Evolutionary conservation across 2,329 filamentous ascomycete species (phyloP).

Genomic region (Fusarium scirpi): DNA sequence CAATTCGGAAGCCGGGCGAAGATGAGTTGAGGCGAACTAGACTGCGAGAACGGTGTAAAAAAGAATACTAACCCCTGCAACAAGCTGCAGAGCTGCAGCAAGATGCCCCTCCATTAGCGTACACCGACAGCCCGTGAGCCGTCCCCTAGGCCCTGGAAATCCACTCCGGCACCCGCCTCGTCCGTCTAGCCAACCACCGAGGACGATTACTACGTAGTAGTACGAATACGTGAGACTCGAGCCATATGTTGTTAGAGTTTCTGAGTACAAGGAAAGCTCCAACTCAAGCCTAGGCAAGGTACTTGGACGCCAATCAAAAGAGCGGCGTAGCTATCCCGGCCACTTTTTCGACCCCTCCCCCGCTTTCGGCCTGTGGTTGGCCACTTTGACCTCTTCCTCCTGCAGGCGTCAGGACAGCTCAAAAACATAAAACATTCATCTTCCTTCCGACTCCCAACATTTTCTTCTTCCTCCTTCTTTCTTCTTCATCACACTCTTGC

Average conservation of each 20-base stretch:
- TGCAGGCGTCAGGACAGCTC: slow-evolving; percentile 20
- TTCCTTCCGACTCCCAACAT: slow-evolving; percentile 39
- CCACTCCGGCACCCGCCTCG: slow-evolving; percentile 45
- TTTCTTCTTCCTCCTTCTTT: slow-evolving; percentile 38
- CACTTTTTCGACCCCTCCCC: slow-evolving; percentile 51
- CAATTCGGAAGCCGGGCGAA: slow-evolving; percentile 47
- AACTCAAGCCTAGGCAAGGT: slow-evolving; percentile 2
- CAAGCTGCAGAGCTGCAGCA: slow-evolving; percentile 36
- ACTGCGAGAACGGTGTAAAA: slow-evolving; percentile 39
- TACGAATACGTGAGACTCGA: slow-evolving; percentile 45
- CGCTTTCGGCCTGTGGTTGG: slow-evolving; percentile 50
- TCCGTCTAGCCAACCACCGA: slow-evolving; percentile 36
- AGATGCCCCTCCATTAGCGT: slow-evolving; percentile 45
- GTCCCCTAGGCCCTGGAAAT: slow-evolving; percentile 34
- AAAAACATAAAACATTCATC: slow-evolving; percentile 35
- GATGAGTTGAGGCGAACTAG: slow-evolving; percentile 32
- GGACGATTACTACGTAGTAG: slow-evolving; percentile 40
- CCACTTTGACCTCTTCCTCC: slow-evolving; percentile 45
- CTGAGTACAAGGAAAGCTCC: slow-evolving; percentile 24
- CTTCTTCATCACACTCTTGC: slow-evolving; percentile 38
- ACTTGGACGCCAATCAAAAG: slow-evolving; percentile 24
- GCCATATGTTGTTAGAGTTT: slow-evolving; percentile 22
- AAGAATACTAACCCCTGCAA: slow-evolving; percentile 23
- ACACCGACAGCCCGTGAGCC: slow-evolving; percentile 46
- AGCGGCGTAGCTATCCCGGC: slow-evolving; percentile 24